These are phyloP conservation scores for Thielaviopsis euricoi DNA, from an alignment of 2,329 filamentous ascomycete genomes.

Conservation along the genomic window DNA sequence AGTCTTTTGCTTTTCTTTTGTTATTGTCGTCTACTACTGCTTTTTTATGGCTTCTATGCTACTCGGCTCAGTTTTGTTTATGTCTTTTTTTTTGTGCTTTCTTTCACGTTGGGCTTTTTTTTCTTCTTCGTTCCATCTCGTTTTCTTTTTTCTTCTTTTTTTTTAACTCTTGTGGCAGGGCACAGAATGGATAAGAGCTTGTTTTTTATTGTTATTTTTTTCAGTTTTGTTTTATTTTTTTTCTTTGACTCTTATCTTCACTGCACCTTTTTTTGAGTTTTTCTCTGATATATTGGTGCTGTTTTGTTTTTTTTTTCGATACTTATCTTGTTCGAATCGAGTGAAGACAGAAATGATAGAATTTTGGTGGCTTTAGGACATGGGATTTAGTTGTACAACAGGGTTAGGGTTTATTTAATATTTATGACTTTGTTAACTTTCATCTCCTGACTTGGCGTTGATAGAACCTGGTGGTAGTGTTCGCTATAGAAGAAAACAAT, in stretches of 20 bases:
- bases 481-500: too few relatives aligned
- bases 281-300: too few relatives aligned
- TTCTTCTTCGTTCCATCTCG: background rate
- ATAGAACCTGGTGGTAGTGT: too few relatives aligned
- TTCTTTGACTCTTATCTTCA: background rate
- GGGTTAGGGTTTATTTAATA: background rate
- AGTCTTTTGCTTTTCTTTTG: background rate
- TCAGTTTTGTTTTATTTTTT: background rate
- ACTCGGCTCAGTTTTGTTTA: background rate
- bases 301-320: too few relatives aligned
- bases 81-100: background rate
- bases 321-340: too few relatives aligned
- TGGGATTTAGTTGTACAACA: background rate
- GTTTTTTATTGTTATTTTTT: background rate
- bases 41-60: background rate
- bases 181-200: background rate
- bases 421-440: background rate
- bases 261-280: too few relatives aligned
- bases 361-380: background rate
- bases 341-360: too few relatives aligned
- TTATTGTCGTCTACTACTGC: background rate
- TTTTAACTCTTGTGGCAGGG: background rate
- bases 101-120: background rate
- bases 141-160: background rate
- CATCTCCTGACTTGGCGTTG: too few relatives aligned